These are phyloP conservation scores for Morella rubra DNA, from an alignment of 306 rosid species.

Conservation along the genomic window DNA sequence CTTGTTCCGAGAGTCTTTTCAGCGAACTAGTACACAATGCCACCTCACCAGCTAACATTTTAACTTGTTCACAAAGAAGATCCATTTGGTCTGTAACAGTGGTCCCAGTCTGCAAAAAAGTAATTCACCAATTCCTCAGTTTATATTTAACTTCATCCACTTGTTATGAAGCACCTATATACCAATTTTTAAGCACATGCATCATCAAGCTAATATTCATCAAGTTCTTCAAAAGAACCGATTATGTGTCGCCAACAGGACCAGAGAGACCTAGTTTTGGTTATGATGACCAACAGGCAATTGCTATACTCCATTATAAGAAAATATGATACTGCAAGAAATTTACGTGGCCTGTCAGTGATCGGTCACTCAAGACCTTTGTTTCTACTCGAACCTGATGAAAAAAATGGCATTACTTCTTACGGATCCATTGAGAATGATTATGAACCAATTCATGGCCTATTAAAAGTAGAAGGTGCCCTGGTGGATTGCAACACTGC, in stretches of 20 bases:
- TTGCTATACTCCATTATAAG: background rate
- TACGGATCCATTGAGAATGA: no score
- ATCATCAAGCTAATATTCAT: background rate
- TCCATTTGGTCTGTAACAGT: conserved; percentile 88
- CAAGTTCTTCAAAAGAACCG: background rate
- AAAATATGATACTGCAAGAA: background rate
- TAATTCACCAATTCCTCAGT: conserved; percentile 15
- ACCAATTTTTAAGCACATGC: background rate
- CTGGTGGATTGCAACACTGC: background rate
- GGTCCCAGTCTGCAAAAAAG: conserved; percentile 62
- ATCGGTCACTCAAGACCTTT: no score
- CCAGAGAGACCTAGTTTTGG: background rate
- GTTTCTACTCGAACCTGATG: no score
- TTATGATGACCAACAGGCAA: background rate
- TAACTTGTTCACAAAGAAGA: conserved; percentile 83
- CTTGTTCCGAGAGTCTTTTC: conserved; percentile 78
- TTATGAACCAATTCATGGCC: no score
- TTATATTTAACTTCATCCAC: conserved; percentile 11
- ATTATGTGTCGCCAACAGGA: background rate
- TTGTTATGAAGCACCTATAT: background rate
- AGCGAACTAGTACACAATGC: conserved; percentile 81
- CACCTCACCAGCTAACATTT: conserved; percentile 90
- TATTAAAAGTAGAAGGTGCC: no score
- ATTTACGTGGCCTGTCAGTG: background rate
- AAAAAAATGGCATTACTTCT: no score